Evolutionary conservation across 169 alveolate genomes (phyloP).

Genomic region (Plasmodium yoelii): DNA sequence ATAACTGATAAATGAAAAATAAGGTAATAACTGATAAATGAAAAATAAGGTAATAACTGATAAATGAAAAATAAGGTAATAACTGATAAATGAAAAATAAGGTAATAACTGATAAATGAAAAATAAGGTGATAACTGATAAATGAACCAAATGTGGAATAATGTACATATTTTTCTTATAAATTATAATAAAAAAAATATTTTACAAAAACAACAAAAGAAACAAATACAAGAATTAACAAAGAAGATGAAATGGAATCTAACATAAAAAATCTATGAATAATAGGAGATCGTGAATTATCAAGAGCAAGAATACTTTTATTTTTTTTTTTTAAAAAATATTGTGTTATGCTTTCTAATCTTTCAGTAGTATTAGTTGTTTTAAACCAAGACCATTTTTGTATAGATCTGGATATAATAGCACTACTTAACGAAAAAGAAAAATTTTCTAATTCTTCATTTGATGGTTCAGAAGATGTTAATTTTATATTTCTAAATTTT

Average conservation of each 20-base stretch:
- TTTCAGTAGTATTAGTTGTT: conserved; percentile 57
- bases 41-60: no score
- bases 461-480: conserved; percentile 65
- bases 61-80: no score
- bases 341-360: conserved; percentile 69
- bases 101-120: no score
- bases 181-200: conserved; percentile 21
- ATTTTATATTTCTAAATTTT: conserved; percentile 47
- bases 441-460: conserved; percentile 51
- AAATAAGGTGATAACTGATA: no score
- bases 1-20: no score
- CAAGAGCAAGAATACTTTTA: conserved; percentile 63
- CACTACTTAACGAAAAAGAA: conserved; percentile 66
- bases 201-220: conserved; percentile 27
- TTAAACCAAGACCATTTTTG: conserved; percentile 65
- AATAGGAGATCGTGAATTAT: conserved; percentile 62
- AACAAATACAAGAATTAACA: conserved; percentile 21
- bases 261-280: conserved; percentile 63
- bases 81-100: no score
- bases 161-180: no score
- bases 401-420: conserved; percentile 49
- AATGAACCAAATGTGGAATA: no score
- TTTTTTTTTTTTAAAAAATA: conserved; percentile 61
- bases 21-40: no score
- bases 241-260: conserved; percentile 62